Percentiles rank a stretch among this genome's conserved stretches.
These are phyloP conservation scores for Colletotrichum tanaceti DNA, from an alignment of 2,329 filamentous ascomycete genomes.

Conservation along the genomic window DNA sequence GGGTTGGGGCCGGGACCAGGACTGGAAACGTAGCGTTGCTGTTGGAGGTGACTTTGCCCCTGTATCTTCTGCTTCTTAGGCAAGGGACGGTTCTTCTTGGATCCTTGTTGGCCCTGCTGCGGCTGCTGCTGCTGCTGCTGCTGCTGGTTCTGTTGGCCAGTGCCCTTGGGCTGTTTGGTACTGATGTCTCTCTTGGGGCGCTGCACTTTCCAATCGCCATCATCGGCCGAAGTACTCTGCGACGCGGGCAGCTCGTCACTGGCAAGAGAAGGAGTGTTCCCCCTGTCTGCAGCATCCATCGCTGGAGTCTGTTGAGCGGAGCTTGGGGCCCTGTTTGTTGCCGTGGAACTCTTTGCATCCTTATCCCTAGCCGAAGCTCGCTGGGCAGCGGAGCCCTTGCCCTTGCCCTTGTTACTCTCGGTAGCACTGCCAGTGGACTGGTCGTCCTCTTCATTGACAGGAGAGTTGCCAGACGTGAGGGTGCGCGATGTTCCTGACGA, in stretches of 20 bases:
- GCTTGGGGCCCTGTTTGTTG: not conserved
- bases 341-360: not conserved
- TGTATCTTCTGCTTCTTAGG: conserved; percentile 29
- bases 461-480: conserved; percentile 19
- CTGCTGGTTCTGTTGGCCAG: conserved; percentile 22
- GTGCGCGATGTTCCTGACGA: conserved; percentile 28
- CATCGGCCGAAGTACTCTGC: not conserved
- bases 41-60: not conserved
- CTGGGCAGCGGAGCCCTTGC: not conserved
- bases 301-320: not conserved
- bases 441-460: not conserved
- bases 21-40: not conserved
- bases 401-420: not conserved
- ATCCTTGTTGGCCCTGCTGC: conserved; percentile 10
- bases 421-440: not conserved
- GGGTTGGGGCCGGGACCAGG: not conserved
- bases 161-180: conserved; percentile 33
- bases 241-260: not conserved
- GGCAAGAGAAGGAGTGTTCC: not conserved
- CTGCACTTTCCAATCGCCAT: conserved; percentile 3
- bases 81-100: conserved; percentile 18
- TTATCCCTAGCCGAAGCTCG: not conserved
- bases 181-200: conserved; percentile 26
- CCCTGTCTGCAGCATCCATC: not conserved
- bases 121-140: conserved; percentile 26